Evolutionary conservation across 106 monocot genomes (phyloP), one percentile per base, ranked within the genome.

Genomic region (Dactylorhiza incarnata): DNA sequence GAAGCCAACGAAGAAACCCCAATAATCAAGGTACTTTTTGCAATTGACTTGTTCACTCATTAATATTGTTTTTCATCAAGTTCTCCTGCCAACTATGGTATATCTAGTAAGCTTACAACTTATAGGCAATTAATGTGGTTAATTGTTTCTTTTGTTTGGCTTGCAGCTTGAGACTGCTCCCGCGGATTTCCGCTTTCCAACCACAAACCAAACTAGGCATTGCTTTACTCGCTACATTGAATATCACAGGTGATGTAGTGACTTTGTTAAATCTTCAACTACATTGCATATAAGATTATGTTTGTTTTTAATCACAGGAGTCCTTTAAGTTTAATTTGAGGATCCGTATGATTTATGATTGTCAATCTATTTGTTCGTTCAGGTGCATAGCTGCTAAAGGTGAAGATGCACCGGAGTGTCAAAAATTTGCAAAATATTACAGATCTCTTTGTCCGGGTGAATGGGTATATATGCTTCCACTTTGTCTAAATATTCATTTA

Each of bases 181-280:
- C 9, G 95, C 95, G 25, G 93, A 96, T 93, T 96, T 93, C 56
- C 93, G 95, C 77, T 96, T 96, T 81, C 93, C 92, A 63, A 96
- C 95, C 67, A 90, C 95, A 74, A 96, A 96, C 72, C 95, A 96
- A 76, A 96, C 95, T 43, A 90, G 95, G 76, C 95, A 96, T 84
- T 96, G 95, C 82, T 93, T 96, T 78, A 96, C 95, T 62, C 90
- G 95, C 68, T 96, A 93, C 80, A 76, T 96, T 72, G 95, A 96
- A 79, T 93, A 93, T 73, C 90, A 96, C 52, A 90, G 87, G 92
- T 90, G 72, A 72, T 72, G 20, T 22, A 22, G 2, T 22, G 49
- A 48, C 19, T 72, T 49, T 24, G 23, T 69, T 17, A 9, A 16
- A 17, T 69, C 5, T 46, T 45, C 16, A 69, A 19, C 15, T 17